Base-by-base conservation (phyloP, 257 asterid species). In the Nicotiana attenuata region DNA sequence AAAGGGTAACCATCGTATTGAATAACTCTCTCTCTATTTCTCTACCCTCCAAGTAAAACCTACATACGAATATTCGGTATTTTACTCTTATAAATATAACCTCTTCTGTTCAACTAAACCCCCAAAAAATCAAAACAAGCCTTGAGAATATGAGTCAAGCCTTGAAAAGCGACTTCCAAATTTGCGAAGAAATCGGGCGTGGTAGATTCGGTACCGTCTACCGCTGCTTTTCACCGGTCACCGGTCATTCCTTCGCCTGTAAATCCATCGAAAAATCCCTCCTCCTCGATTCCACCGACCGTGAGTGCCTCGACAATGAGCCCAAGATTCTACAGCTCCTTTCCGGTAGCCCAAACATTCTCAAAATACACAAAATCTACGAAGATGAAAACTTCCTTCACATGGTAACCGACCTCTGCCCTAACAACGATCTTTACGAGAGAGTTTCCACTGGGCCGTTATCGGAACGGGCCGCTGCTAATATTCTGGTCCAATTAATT, bases 181-280 rank as follows among this genome's bases (percentile, higher is more conserved):
- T 90, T 84, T 87, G 90, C 84, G 91, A 90, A 66, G 93, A 91
- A 89, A 88, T 91, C 81, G 95, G 95, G 83, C 91, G 92, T 77
- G 95, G 95, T 82, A 90, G 90, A 28, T 91, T 90, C 93, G 95
- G 92, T 83, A 89, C 87, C 66, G 95, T 91, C 83, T 81, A 87
- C 89, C 95, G 93, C 85, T 91, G 95, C 83, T 86, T 59, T 78
- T 82, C 84, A 14, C 67, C 80, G 10, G 1, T 29, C 78, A 59
- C 87, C 77, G 82, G 45, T 50, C 77, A 82, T 1, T 77, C 87
- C 78, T 86, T 80, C 50, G 95, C 95, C 79, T 88, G 92, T 65
- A 91, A 91, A 69, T 82, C 95, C 67, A 90, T 91, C 76, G 19
- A 87, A 85, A 91, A 91, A 45, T 50, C n/a, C 63, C 82, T 87